Percentiles rank a stretch among this genome's conserved stretches.
Conservation (phyloP, 768 basidiomycete genomes). For the Leccinum truebloodii region DNA sequence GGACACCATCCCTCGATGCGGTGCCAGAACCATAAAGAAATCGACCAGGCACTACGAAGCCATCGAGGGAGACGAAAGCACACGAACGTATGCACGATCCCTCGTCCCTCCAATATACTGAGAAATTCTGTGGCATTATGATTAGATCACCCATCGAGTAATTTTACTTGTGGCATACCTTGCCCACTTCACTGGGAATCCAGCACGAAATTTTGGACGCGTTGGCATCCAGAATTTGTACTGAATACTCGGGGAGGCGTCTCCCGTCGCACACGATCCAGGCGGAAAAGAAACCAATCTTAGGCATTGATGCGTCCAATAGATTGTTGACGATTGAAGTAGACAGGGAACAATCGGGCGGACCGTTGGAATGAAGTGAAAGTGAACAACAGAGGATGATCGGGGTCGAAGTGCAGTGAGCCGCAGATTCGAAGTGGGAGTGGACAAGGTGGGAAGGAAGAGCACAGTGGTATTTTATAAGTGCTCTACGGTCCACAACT, state of each 20-base stretch:
- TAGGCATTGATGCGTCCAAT: conserved; percentile 32
- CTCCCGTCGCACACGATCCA: conserved; percentile 61
- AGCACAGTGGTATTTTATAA: background rate
- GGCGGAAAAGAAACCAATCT: conserved; percentile 63
- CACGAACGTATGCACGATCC: conserved; percentile 56
- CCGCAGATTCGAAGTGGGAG: background rate
- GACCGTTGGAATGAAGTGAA: background rate
- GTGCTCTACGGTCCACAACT: background rate
- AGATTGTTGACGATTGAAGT: background rate
- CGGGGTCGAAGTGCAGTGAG: background rate
- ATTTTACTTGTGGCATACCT: conserved; percentile 38
- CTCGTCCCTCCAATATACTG: conserved; percentile 65
- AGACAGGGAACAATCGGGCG: too few relatives aligned
- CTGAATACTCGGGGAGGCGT: conserved; percentile 55
- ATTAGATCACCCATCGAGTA: conserved; percentile 5
- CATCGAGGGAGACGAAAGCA: conserved; percentile 65
- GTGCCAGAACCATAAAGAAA: conserved; percentile 59
- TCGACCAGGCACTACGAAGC: conserved; percentile 58
- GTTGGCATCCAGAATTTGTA: conserved; percentile 43
- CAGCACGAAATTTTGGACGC: conserved; percentile 59
- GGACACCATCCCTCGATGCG: conserved; percentile 53
- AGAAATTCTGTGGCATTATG: conserved; percentile 46
- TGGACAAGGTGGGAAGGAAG: background rate
- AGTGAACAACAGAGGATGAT: background rate
- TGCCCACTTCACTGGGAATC: conserved; percentile 62